Evolutionary conservation across 2,329 filamentous ascomycete genomes (phyloP).

Genomic region (Kalmusia sp.): DNA sequence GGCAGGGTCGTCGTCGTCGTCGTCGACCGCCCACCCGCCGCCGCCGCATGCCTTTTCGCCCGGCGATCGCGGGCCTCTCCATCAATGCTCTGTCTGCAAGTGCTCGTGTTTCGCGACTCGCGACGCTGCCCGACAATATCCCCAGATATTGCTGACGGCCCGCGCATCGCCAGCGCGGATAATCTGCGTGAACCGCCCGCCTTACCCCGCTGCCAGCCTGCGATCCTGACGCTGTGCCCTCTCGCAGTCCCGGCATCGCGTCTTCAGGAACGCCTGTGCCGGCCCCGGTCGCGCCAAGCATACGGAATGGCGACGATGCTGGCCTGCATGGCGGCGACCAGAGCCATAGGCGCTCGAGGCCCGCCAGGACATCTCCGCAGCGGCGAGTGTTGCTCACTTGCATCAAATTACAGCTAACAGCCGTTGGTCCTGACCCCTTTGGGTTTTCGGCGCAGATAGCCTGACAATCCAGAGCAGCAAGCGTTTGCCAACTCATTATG

Average conservation of each 20-base stretch:
- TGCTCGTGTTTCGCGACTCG: not conserved
- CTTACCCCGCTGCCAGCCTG: not conserved
- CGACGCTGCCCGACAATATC: constrained; percentile 9
- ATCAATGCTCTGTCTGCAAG: not conserved
- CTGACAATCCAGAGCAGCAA: constrained; percentile 41
- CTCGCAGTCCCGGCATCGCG: constrained; percentile 7
- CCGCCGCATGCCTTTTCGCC: constrained; percentile 1
- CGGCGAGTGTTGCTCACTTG: constrained; percentile 41
- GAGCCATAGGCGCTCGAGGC: constrained; percentile 30
- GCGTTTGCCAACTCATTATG: constrained; percentile 48
- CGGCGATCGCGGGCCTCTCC: not conserved
- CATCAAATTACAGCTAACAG: constrained; percentile 41
- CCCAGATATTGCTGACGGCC: constrained; percentile 26
- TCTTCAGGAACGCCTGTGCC: constrained; percentile 28
- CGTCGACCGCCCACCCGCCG: not conserved
- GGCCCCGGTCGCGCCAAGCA: constrained; percentile 35
- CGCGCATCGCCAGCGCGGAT: constrained; percentile 24
- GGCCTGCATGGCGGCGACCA: constrained; percentile 12
- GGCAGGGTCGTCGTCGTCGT: constrained; percentile 6
- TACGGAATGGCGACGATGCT: constrained; percentile 18
- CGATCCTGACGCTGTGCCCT: not conserved
- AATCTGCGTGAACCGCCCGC: constrained; percentile 23
- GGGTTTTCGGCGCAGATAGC: constrained; percentile 44
- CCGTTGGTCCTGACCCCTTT: constrained; percentile 46
- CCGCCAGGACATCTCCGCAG: constrained; percentile 35